Evolutionary conservation across 495 filamentous ascomycete species (phyloP).

Genomic region (Cetradonia linearis): DNA sequence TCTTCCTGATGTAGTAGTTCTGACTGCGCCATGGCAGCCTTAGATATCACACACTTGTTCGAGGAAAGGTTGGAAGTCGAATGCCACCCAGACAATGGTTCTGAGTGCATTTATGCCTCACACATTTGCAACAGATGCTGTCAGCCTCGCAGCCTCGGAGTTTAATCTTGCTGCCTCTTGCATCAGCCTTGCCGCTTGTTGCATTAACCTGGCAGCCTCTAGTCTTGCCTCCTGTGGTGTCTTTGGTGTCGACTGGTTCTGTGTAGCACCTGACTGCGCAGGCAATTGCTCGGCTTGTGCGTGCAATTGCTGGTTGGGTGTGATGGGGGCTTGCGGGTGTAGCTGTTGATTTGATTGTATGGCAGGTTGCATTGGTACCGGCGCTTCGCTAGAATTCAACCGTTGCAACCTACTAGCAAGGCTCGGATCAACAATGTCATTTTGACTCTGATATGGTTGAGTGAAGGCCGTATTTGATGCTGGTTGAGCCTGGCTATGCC

Average conservation of each 20-base stretch:
- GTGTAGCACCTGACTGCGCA: not conserved
- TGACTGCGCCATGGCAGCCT: not conserved
- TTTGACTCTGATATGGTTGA: constrained; percentile 1
- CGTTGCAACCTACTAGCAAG: constrained; percentile 9
- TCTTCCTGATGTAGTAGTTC: too few species aligned
- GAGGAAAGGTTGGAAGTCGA: too few species aligned
- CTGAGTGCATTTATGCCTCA: not conserved
- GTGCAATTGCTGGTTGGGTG: constrained; percentile 1
- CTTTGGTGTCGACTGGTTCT: not conserved
- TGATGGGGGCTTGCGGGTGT: not conserved
- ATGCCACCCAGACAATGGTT: not conserved
- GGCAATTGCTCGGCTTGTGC: not conserved
- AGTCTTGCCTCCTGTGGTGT: constrained; percentile 20
- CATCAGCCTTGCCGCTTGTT: constrained; percentile 25
- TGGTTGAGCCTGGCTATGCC: constrained; percentile 11
- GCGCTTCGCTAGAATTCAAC: constrained; percentile 9
- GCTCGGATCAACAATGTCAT: constrained; percentile 2
- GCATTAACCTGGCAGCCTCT: constrained; percentile 24
- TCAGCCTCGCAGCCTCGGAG: constrained; percentile 23
- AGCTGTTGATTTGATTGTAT: constrained; percentile 1
- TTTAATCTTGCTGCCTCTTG: constrained; percentile 25
- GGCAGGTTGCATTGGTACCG: constrained; percentile 10
- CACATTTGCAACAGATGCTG: constrained; percentile 17
- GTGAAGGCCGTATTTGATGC: constrained; percentile 1
- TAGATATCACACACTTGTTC: too few species aligned